These are phyloP conservation scores for Pontederia paniculata DNA, from an alignment of 176 grass and related monocot genomes.

Conservation along the genomic window DNA sequence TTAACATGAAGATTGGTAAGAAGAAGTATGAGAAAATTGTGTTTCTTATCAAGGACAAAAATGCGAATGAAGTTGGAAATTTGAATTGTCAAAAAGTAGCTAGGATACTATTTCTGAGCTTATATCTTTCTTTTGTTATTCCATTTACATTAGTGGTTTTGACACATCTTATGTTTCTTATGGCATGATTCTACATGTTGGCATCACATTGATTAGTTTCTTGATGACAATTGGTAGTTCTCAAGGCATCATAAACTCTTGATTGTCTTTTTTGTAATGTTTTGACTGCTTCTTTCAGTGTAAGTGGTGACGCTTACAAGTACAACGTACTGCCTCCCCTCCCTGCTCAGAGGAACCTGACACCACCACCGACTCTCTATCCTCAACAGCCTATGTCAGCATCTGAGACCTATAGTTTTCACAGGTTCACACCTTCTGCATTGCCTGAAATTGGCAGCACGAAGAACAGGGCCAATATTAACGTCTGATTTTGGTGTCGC, in stretches of 20 bases:
- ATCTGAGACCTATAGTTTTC: conserved; percentile 63
- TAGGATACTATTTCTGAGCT: too few species aligned
- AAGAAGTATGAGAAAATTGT: too few species aligned
- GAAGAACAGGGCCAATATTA: conserved; percentile 59
- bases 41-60: too few species aligned
- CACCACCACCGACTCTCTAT: conserved; percentile 63
- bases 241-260: not conserved
- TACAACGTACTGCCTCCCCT: conserved; percentile 54
- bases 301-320: conserved; percentile 50
- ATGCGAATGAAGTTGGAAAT: too few species aligned
- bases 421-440: conserved; percentile 49
- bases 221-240: not conserved
- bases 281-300: conserved; percentile 15
- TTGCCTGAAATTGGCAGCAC: conserved; percentile 36
- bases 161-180: too few species aligned
- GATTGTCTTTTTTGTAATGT: conserved; percentile 8
- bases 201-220: not conserved
- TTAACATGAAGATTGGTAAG: too few species aligned
- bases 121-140: too few species aligned
- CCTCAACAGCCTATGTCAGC: conserved; percentile 76
- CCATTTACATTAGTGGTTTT: too few species aligned
- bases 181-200: not conserved
- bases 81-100: too few species aligned
- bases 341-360: conserved; percentile 72
- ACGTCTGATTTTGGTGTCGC: conserved; percentile 33